Evolutionary conservation across 257 asterid genomes (phyloP).

Genomic region (Oldenlandia corymbosa): DNA sequence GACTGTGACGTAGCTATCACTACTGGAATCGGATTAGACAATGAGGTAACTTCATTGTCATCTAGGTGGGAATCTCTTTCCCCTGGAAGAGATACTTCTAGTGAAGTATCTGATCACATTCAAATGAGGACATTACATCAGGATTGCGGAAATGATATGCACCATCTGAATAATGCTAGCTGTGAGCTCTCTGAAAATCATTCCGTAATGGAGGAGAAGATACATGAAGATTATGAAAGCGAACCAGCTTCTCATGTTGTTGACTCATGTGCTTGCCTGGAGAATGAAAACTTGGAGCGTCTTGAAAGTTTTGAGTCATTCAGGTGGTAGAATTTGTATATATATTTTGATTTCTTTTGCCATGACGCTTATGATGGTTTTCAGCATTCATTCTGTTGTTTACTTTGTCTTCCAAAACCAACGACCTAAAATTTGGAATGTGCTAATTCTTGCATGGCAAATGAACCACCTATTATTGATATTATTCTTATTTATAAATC

Average conservation of each 20-base stretch:
- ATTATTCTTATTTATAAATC: not conserved
- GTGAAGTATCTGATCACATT: slow-evolving; percentile 53
- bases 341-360: slow-evolving; percentile 9
- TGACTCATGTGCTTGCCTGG: slow-evolving; percentile 25
- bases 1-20: slow-evolving; percentile 58
- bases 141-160: slow-evolving; percentile 33
- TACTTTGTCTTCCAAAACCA: not conserved
- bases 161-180: slow-evolving; percentile 37
- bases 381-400: not conserved
- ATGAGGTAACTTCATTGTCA: slow-evolving; percentile 44
- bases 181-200: slow-evolving; percentile 42
- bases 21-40: slow-evolving; percentile 62
- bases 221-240: slow-evolving; percentile 16
- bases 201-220: slow-evolving; percentile 29
- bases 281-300: slow-evolving; percentile 36
- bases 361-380: slow-evolving; percentile 9
- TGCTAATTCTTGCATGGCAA: not conserved
- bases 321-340: slow-evolving; percentile 46
- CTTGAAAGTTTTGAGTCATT: slow-evolving; percentile 56
- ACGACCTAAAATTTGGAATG: not conserved
- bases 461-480: not conserved
- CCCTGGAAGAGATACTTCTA: slow-evolving; percentile 42
- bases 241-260: slow-evolving; percentile 35
- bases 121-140: slow-evolving; percentile 43
- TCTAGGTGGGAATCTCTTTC: slow-evolving; percentile 44